Percentiles rank a stretch among this genome's conserved stretches.
phyloP scores from a whole-genome alignment of 192 early-diverging fungal species.

The Powellomyces hirtus region DNA sequence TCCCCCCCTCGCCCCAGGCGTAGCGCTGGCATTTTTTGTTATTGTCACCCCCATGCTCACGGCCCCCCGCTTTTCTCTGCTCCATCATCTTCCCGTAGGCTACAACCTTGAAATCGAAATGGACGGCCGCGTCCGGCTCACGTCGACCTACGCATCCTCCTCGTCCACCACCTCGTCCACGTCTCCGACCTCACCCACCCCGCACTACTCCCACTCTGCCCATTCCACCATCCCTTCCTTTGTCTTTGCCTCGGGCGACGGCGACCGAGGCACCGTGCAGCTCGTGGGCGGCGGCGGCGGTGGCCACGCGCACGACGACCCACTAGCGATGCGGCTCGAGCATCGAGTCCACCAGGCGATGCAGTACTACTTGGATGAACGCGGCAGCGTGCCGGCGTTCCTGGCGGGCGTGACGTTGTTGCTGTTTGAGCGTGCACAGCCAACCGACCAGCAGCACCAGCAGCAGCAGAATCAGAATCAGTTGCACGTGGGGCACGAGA shows the following conservation, averaged over 20 bases:
- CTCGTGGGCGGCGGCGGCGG: conserved; percentile 64
- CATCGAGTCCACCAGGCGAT: conserved; percentile 29
- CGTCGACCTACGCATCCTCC: conserved; percentile 66
- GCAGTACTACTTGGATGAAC: conserved; percentile 66
- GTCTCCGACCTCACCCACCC: conserved; percentile 41
- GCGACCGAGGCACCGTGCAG: conserved; percentile 66
- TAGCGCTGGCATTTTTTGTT: not conserved
- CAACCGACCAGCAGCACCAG: too few relatives aligned
- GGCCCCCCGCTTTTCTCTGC: not conserved
- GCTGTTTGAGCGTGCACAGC: too few relatives aligned
- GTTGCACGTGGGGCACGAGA: too few relatives aligned
- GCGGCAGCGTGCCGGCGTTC: conserved; percentile 78
- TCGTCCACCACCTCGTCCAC: not conserved
- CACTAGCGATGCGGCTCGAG: too few relatives aligned
- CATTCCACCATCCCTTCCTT: conserved; percentile 63
- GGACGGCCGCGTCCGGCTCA: conserved; percentile 71
- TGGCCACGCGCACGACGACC: conserved; percentile 20
- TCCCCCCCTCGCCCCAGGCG: not conserved
- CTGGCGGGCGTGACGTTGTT: conserved; percentile 72
- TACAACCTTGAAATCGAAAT: conserved; percentile 44
- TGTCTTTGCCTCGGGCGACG: conserved; percentile 65
- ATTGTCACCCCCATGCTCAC: conserved; percentile 1
- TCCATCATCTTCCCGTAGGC: conserved; percentile 13
- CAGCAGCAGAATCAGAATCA: too few relatives aligned
- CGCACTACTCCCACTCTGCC: not conserved